These are phyloP conservation scores for Mycena rebaudengoi DNA, from an alignment of 768 basidiomycete genomes.

Conservation along the genomic window DNA sequence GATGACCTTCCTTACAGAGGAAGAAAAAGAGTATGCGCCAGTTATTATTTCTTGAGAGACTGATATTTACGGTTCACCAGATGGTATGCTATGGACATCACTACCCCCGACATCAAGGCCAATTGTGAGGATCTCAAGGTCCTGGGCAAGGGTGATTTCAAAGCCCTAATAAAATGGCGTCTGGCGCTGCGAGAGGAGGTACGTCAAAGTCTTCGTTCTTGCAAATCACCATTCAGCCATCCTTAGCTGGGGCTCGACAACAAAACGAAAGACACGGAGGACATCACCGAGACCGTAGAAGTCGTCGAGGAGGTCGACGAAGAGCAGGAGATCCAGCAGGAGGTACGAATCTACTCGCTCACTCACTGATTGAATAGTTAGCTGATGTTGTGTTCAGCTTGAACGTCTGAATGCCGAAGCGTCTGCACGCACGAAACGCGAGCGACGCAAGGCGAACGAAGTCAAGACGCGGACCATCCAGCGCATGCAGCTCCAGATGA, in stretches of 20 bases:
- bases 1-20: constrained; percentile 80
- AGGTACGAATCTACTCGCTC: constrained; percentile 57
- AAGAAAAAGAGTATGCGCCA: constrained; percentile 78
- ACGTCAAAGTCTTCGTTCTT: constrained; percentile 20
- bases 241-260: constrained; percentile 83
- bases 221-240: background rate
- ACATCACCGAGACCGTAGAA: constrained; percentile 77
- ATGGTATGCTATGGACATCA: constrained; percentile 78
- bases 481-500: constrained; percentile 97
- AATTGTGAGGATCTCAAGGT: constrained; percentile 95
- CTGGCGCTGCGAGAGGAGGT: constrained; percentile 89
- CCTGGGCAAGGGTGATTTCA: constrained; percentile 97
- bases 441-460: constrained; percentile 88
- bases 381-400: constrained; percentile 59
- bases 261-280: constrained; percentile 76
- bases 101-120: constrained; percentile 80
- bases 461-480: constrained; percentile 87
- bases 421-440: constrained; percentile 76
- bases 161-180: constrained; percentile 91
- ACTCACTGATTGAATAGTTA: background rate
- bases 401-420: constrained; percentile 84
- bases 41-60: background rate
- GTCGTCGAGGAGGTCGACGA: constrained; percentile 79
- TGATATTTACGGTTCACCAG: constrained; percentile 43
- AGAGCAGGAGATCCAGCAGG: constrained; percentile 88